Evolutionary conservation across 306 rosid species (phyloP).

Genomic region (Prunus mongolica): DNA sequence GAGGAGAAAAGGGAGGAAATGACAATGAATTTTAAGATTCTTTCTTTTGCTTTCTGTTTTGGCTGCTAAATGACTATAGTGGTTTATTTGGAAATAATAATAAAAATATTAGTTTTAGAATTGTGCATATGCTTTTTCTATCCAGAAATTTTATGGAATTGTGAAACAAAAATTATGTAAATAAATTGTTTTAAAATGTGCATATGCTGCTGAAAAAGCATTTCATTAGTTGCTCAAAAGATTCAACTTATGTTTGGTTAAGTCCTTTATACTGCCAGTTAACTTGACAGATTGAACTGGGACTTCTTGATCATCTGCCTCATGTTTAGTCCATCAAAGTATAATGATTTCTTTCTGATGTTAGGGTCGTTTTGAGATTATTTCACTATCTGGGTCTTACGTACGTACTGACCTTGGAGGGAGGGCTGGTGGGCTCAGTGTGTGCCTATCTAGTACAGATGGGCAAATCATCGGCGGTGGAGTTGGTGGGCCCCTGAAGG

Average conservation of each 20-base stretch:
- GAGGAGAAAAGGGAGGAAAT: not conserved
- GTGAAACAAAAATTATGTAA: not conserved
- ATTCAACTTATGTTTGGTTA: not conserved
- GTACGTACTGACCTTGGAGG: constrained; percentile 69
- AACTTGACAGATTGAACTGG: constrained; percentile 6
- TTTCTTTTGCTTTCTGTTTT: not conserved
- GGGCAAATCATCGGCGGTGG: constrained; percentile 98
- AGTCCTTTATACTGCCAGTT: not conserved
- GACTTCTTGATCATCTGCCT: constrained; percentile 4
- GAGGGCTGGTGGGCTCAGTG: constrained; percentile 82
- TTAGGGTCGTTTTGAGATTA: constrained; percentile 91
- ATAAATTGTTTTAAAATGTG: not conserved
- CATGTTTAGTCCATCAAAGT: constrained; percentile 10
- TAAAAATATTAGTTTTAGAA: not conserved
- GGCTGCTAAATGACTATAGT: not conserved
- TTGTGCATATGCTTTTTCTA: not conserved
- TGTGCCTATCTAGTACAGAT: constrained; percentile 72
- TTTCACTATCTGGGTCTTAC: constrained; percentile 88
- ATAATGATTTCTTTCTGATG: constrained; percentile 20
- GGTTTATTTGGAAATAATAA: not conserved
- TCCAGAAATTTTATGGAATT: not conserved
- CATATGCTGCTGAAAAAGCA: not conserved
- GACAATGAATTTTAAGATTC: not conserved
- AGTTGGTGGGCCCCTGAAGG: constrained; percentile 87
- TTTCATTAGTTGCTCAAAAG: not conserved